A percentile compares a stretch with the other conserved stretches of the same genome.
These are phyloP conservation scores for Colletotrichum noveboracense DNA, from an alignment of 2,329 filamentous ascomycete species.

Conservation along the genomic window DNA sequence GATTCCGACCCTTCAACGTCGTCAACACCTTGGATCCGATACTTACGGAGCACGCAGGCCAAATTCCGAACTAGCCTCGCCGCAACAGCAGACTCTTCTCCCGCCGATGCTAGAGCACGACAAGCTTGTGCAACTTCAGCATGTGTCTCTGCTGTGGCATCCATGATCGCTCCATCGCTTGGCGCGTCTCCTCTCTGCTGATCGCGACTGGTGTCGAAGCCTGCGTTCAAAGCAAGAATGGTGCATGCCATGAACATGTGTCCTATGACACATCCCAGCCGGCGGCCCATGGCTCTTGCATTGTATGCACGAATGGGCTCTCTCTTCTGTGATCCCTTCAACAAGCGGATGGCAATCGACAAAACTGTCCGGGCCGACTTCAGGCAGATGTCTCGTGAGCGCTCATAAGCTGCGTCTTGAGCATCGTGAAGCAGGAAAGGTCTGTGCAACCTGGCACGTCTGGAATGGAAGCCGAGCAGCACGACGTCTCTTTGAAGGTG, in stretches of 20 bases:
- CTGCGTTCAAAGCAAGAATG: conserved; percentile 23
- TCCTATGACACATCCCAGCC: conserved; percentile 27
- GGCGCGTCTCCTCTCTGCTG: background rate
- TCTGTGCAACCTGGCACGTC: conserved; percentile 29
- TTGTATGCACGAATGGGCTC: background rate
- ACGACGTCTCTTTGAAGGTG: conserved; percentile 26
- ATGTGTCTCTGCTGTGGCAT: background rate
- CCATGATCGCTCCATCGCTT: background rate
- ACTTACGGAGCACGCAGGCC: conserved; percentile 22
- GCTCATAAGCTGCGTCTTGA: background rate
- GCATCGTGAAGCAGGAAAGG: conserved; percentile 29
- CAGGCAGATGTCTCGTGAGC: conserved; percentile 24
- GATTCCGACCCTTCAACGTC: background rate
- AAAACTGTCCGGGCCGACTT: conserved; percentile 28
- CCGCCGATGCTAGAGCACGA: conserved; percentile 22
- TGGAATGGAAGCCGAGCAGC: conserved; percentile 26
- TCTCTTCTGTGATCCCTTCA: conserved; percentile 8
- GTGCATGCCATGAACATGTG: conserved; percentile 28
- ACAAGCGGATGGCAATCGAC: conserved; percentile 21
- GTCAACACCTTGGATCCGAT: conserved; percentile 14
- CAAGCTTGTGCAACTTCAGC: conserved; percentile 23
- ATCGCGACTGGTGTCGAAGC: background rate
- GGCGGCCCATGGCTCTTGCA: background rate
- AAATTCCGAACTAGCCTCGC: conserved; percentile 24
- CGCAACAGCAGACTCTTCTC: conserved; percentile 24